These are phyloP conservation scores for Aspergillus sp. DNA, from an alignment of 2,329 filamentous ascomycete genomes.

Conservation along the genomic window DNA sequence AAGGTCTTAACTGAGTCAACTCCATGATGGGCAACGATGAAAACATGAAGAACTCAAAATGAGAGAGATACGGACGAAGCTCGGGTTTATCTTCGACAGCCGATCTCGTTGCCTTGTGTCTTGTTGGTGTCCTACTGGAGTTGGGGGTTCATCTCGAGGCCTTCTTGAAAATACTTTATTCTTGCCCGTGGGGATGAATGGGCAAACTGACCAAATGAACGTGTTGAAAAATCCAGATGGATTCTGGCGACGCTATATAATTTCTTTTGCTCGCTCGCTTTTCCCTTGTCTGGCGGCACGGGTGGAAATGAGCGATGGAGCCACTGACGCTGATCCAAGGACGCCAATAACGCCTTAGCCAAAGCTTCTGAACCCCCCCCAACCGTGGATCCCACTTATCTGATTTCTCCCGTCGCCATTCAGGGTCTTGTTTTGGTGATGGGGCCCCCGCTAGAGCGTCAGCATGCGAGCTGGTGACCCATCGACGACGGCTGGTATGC, in stretches of 20 bases:
- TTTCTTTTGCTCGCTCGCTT: background rate
- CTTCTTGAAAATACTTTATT: too few relatives aligned
- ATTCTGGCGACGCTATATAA: too few relatives aligned
- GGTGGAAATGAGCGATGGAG: background rate
- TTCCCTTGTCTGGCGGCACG: background rate
- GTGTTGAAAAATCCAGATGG: too few relatives aligned
- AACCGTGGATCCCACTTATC: conserved; percentile 3
- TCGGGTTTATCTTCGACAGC: too few relatives aligned
- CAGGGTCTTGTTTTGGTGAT: background rate
- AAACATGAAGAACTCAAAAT: background rate
- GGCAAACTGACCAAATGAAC: too few relatives aligned
- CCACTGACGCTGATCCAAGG: background rate
- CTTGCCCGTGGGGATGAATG: too few relatives aligned
- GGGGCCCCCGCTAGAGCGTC: background rate
- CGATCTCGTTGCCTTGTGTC: too few relatives aligned
- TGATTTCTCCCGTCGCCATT: background rate
- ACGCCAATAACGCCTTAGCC: background rate
- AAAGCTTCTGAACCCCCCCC: background rate
- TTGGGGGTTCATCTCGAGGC: too few relatives aligned
- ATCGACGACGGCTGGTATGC: background rate
- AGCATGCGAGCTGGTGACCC: background rate
- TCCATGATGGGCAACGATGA: background rate
- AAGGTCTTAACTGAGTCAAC: background rate
- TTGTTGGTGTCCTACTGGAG: too few relatives aligned
- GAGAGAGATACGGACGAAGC: background rate